Base-by-base conservation (phyloP, 2,329 filamentous ascomycete genomes). In the Pseudocercospora pini-densiflorae region DNA sequence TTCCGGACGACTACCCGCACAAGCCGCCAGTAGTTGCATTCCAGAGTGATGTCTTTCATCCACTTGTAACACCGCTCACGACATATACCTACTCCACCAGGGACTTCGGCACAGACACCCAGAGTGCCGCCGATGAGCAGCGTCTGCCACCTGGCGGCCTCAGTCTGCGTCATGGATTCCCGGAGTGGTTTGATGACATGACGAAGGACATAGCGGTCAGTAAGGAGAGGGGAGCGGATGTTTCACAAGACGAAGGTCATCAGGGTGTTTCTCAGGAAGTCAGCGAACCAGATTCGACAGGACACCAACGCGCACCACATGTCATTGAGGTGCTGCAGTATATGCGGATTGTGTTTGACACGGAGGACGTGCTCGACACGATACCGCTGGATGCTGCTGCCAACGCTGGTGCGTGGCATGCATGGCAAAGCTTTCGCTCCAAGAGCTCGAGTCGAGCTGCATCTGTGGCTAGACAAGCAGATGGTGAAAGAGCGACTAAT, bases 41-140 rank as follows among this genome's bases (percentile, higher is more conserved):
- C 79, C 87, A 89, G 54, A 96, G 92, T 72, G 94, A 98, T 77
- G 90, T 98, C 72, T 99, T 98, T 79, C 94, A 99, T 78, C 94
- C 94, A 19, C 85, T 99, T 49, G 90, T 98, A 71, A 93, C 94
- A 7, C 94, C 95, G 43, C 85, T 96, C 68, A 97, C 93, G n/a
- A 97, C 93, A 3, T 96, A 97, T 80, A 95, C 92, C 76, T 96
- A 97, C 82, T 91, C 92, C 49, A 93, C 92, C 68, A 90, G 91
- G 64, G 88, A 91, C 40, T 88, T 91, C 68, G 89, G 89, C 68
- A 86, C 87, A 63, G 92, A 92, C 57, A 92, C 92, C 0, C 90
- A 94, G 68, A 94, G 92, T 77, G 92, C 93, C 8, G 90, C 89
- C 1, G 93, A 97, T 73, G 89, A 92, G 36, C 92, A 96, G 76